Base-by-base conservation (phyloP, 2,329 filamentous ascomycete genomes). In the Tetracladium maxilliforme region DNA sequence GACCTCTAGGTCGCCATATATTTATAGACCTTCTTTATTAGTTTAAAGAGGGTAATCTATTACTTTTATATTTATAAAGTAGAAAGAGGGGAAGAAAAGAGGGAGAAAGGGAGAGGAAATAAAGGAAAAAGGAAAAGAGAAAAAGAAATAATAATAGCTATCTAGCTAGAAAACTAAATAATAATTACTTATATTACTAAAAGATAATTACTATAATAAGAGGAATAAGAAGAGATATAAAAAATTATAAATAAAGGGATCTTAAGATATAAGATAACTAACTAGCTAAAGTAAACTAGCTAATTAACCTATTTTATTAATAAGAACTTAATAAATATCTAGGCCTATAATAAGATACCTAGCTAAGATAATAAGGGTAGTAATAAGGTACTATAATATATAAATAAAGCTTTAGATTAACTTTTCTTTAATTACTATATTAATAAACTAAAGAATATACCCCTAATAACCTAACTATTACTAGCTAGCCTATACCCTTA, bases 361-460 rank as follows among this genome's bases (percentile, higher is more conserved):
- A 16, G 22, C 7, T n/a, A n/a, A n/a, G n/a, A n/a, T n/a, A n/a
- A n/a, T n/a, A n/a, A n/a, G n/a, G n/a, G 12, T 8, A 15, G 11
- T 7, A 15, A 16, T n/a, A 10, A 24, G 7, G 8, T 10, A 7
- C 15, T 24, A n/a, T n/a, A n/a, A 5, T 11, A n/a, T 12, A 24
- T 24, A 10, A 10, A 6, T 8, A 16, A 14, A 8, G 12, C 12
- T 6, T 16, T 24, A 7, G 12, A 24, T 16, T 10, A n/a, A 16
- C n/a, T 24, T 4, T 24, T 24, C 22, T 24, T 24, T 14, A 10
- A 10, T 9, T 6, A n/a, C 22, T 24, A 5, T 16, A 24, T 24
- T n/a, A 8, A 24, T 7, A 14, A 16, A 11, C 8, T 24, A 6
- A 24, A 24, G 22, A 16, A 15, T 3, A 14, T 24, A 16, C 22